Evolutionary conservation across 1,284 basidiomycete species (phyloP), one percentile per base, ranked within the genome.

Genomic region (Ganoderma boninense): DNA sequence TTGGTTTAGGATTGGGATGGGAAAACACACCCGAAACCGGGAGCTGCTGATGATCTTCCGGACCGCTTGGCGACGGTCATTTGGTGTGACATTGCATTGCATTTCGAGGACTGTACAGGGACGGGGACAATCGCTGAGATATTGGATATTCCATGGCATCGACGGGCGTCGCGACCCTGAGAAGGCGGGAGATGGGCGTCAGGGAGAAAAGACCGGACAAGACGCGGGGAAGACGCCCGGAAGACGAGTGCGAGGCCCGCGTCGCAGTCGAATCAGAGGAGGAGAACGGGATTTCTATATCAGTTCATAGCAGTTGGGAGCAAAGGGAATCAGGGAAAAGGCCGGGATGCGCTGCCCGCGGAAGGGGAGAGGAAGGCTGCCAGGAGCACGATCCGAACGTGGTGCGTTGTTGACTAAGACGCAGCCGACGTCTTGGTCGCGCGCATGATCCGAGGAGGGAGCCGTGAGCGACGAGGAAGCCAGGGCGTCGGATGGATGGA

Each of bases 1-100:
- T 72, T 62, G 62, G 71, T 74, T 74, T 71, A 71, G 70, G 67
- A 72, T 69, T 71, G 64, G 67, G 69, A 72, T 71, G 71, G 68
- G 68, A 72, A 70, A 69, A 64, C 73, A 71, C 69, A 72, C 73
- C 69, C 67, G 69, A 62, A 65, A 54, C 69, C 64, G 66, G 67
- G 69, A 57, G 66, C 73, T 72, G 70, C 32, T 74, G 73, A 69
- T 72, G 71, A 71, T 72, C 71, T 68, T 62, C 64, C 73, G 73
- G 73, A 63, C 69, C 73, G 71, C 73, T 69, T 71, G 69, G 65
- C 69, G 68, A 74, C 73, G 66, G 70, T 44, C 64, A 69, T 52
- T 59, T 40, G 59, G 13, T 64, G 66, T 65, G 42, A 43, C 29
- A 65, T 57, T 44, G 65, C 29, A 54, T 38, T 44, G 67, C 29